phyloP scores from a whole-genome alignment of 2,329 filamentous ascomycete genomes.

The Penicillium brevicompactum region DNA sequence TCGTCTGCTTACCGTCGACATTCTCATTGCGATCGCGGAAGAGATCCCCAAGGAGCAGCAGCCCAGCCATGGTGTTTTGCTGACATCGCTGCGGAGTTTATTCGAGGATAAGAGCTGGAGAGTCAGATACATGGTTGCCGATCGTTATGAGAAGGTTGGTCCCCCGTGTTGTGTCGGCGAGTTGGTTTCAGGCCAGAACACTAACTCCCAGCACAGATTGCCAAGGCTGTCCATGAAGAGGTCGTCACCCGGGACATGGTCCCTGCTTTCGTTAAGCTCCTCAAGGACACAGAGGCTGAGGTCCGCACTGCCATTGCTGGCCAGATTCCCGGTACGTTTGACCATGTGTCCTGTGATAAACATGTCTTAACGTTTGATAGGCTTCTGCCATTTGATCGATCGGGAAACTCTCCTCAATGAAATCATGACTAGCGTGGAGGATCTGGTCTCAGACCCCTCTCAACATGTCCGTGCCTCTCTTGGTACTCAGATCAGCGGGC shows the following conservation, averaged over 20 bases:
- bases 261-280: conserved; percentile 92
- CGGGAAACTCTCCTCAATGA: conserved; percentile 86
- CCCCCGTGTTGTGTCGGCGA: not conserved
- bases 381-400: conserved; percentile 90
- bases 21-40: conserved; percentile 94
- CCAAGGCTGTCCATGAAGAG: conserved; percentile 97
- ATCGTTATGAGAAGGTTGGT: conserved; percentile 90
- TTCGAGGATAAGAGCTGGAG: conserved; percentile 99
- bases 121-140: conserved; percentile 98
- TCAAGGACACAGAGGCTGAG: conserved; percentile 97
- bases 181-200: not conserved
- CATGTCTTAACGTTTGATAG: conserved; percentile 47
- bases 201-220: conserved; percentile 65
- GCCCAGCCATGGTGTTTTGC: conserved; percentile 87
- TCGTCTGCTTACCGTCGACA: conserved; percentile 90
- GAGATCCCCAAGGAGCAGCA: conserved; percentile 98
- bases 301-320: conserved; percentile 95
- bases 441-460: conserved; percentile 91
- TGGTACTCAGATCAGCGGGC: conserved; percentile 93
- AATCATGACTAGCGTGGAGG: conserved; percentile 95
- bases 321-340: conserved; percentile 76
- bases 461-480: conserved; percentile 96
- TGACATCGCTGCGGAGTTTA: conserved; percentile 85
- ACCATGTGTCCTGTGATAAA: not conserved
- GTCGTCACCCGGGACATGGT: conserved; percentile 92